Evolutionary conservation across 805 yeast genomes (phyloP), one percentile per base, ranked within the genome.

Genomic region (Clavispora vitiphila): DNA sequence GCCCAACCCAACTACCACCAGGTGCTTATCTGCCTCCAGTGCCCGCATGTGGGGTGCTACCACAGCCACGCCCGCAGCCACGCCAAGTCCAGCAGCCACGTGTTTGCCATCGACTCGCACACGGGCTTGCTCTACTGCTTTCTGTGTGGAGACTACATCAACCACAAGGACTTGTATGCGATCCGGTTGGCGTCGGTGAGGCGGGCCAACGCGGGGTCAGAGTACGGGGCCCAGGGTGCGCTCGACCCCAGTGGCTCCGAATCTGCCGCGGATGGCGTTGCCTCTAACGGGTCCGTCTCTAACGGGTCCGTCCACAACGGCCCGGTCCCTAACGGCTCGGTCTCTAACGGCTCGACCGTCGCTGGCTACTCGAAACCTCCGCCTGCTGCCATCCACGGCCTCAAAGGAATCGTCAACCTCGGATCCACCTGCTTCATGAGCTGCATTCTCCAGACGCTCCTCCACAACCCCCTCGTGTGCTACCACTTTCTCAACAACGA

Each of bases 361-460:
- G 26, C 30, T 34, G 50, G 49, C 39, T 64, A 56, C 48, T 30
- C 43, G 12, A 47, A 48, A 30, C 86, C 87, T 26, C 59, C 68
- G 16, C 63, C 56, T 51, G 74, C 74, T 39, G 83, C 90, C 1
- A 70, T 78, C 5, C 75, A 81, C n/a, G 98, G 97, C 0, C 67
- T 93, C 16, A 76, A 85, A 39, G 99, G 99, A 3, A 78, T 93
- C 51, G 81, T 88, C 39, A 91, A 91, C 60, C 80, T 91, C 81
- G 99, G 99, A 0, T 86, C 99, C 0, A 93, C 99, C 0, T 93
- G 99, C 67, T 93, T 88, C 66, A 91, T 93, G 87, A 86, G 96
- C 51, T 84, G 91, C 27, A 80, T 90, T n/a, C 64, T 93, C 31
- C 99, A 93, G 65, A 79, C 95, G 0, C 65, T 91, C 39, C 69